phyloP scores from a whole-genome alignment of 164 flowering plant species.

The Pachysandra terminalis region DNA sequence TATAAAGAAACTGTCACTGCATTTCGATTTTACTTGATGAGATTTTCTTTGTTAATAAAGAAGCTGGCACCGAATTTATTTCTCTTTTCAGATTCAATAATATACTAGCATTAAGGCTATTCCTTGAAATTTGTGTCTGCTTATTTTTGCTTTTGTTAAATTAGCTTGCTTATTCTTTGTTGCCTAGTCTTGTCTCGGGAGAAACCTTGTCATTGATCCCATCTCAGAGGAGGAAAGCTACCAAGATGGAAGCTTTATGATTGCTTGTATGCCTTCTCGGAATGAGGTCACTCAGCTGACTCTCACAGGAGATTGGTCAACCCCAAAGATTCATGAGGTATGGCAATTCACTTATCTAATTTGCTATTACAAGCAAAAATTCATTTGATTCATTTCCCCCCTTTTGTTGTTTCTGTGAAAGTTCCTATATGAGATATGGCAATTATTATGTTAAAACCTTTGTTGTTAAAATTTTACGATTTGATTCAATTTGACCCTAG shows the following conservation, averaged over 20 bases:
- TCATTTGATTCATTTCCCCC: not conserved
- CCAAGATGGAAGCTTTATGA: conserved; percentile 89
- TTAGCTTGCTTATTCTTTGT: conserved; percentile 1
- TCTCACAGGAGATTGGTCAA: conserved; percentile 89
- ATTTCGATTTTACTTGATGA: no score
- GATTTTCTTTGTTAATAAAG: no score
- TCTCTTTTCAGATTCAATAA: not conserved
- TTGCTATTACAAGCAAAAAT: not conserved
- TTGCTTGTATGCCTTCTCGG: conserved; percentile 88
- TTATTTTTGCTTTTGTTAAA: not conserved
- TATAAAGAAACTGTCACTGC: no score
- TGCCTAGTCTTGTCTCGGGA: conserved; percentile 65
- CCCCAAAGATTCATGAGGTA: conserved; percentile 84
- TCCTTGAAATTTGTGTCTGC: not conserved
- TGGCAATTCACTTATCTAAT: not conserved
- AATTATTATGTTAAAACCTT: no score
- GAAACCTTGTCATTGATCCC: conserved; percentile 83
- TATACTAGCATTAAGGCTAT: no score
- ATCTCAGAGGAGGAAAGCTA: conserved; percentile 76
- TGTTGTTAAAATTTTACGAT: no score
- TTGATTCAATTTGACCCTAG: no score
- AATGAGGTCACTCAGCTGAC: conserved; percentile 90
- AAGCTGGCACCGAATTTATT: not conserved
- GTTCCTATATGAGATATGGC: not conserved
- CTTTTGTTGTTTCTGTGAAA: not conserved